phyloP scores from a whole-genome alignment of 495 filamentous ascomycete species.

The Hypoxylon rickii region DNA sequence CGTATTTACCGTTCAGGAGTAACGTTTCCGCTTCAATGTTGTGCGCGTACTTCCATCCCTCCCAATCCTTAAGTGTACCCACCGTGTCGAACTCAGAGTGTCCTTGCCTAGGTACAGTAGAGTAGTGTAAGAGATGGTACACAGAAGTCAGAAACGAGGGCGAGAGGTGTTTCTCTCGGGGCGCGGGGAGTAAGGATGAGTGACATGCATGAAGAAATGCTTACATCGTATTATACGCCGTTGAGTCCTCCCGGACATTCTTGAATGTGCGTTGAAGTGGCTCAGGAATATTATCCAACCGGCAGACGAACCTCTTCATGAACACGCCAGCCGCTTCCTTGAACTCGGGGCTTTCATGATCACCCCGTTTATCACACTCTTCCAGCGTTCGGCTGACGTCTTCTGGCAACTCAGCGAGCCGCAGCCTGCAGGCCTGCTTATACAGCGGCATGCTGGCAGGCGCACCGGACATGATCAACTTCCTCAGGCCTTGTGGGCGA shows the following conservation, averaged over 20 bases:
- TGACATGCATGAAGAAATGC: too few species aligned
- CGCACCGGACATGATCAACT: conserved; percentile 23
- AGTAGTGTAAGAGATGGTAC: too few species aligned
- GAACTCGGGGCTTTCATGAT: conserved; percentile 23
- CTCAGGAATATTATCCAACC: conserved; percentile 18
- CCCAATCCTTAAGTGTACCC: conserved; percentile 51
- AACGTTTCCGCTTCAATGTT: conserved; percentile 47
- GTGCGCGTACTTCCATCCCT: conserved; percentile 36
- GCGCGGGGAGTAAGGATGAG: too few species aligned
- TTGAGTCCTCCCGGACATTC: conserved; percentile 23
- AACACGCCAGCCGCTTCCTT: conserved; percentile 18
- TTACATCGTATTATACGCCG: conserved; percentile 31
- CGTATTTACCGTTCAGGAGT: conserved; percentile 56
- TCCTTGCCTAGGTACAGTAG: conserved; percentile 51
- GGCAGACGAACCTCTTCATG: conserved; percentile 19
- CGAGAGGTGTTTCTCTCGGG: background rate
- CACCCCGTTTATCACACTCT: conserved; percentile 9
- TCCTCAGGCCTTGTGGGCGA: conserved; percentile 12
- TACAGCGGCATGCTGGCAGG: conserved; percentile 33
- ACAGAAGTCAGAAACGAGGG: background rate
- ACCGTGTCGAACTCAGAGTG: conserved; percentile 51
- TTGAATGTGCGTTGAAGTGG: conserved; percentile 11
- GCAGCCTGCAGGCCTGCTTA: conserved; percentile 3
- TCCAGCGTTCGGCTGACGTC: conserved; percentile 1
- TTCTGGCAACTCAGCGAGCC: conserved; percentile 19